A percentile compares a stretch with the other conserved stretches of the same genome.
These are phyloP conservation scores for Podospora tetraspora DNA, from an alignment of 495 filamentous ascomycete species.

Conservation along the genomic window DNA sequence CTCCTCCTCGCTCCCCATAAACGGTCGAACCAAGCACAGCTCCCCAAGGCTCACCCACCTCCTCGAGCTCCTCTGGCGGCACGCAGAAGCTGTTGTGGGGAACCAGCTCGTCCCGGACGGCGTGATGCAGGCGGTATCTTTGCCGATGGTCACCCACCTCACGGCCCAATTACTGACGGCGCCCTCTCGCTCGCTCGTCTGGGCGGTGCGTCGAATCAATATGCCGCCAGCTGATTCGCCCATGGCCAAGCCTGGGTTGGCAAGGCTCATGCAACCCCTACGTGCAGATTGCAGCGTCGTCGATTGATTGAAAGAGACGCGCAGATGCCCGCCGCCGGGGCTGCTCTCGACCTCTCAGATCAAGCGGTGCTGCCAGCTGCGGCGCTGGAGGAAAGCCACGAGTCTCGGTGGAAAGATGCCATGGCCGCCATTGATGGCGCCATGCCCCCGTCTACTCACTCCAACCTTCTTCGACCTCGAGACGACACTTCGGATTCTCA, in stretches of 20 bases:
- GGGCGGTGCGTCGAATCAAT: constrained; percentile 16
- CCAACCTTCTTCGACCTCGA: constrained; percentile 1
- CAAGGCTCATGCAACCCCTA: constrained; percentile 27
- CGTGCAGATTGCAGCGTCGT: constrained; percentile 19
- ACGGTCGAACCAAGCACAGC: neutral
- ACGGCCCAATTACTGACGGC: constrained; percentile 17
- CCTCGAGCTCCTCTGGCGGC: neutral
- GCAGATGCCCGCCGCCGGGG: neutral
- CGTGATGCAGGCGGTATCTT: constrained; percentile 22
- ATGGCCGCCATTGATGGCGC: constrained; percentile 14
- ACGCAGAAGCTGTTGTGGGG: neutral
- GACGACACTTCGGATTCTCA: neutral
- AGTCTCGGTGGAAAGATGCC: neutral
- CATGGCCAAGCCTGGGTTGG: constrained; percentile 15
- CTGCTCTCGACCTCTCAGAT: neutral
- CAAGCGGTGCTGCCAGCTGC: neutral
- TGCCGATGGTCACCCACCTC: constrained; percentile 25
- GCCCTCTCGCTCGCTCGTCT: constrained; percentile 15
- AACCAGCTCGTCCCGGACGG: constrained; percentile 6
- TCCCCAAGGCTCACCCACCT: neutral
- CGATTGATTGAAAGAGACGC: constrained; percentile 10
- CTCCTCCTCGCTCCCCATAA: neutral
- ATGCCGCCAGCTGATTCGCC: constrained; percentile 30
- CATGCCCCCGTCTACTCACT: constrained; percentile 13
- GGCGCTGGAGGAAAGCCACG: neutral